These are phyloP conservation scores for Papiliotrema flavescens DNA, from an alignment of 1,284 basidiomycete genomes.

Conservation along the genomic window DNA sequence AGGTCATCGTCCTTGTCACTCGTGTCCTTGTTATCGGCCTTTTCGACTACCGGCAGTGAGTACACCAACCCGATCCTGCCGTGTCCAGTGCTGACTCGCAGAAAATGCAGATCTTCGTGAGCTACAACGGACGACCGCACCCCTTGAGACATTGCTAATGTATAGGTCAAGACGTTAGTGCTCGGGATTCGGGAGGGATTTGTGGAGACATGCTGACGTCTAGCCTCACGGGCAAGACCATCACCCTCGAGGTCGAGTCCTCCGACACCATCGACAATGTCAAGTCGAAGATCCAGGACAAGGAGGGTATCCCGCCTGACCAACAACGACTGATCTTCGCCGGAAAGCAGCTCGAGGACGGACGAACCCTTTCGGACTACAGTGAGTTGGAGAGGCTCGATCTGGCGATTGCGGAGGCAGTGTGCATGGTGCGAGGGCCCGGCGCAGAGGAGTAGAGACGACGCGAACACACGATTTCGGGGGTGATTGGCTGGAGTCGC, in stretches of 20 bases:
- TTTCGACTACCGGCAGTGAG: conserved; percentile 1
- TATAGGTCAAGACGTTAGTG: conserved; percentile 27
- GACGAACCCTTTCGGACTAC: conserved; percentile 89
- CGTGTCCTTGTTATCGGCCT: too few relatives aligned
- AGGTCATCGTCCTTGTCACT: background rate
- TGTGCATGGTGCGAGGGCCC: too few relatives aligned
- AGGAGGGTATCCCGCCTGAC: conserved; percentile 78
- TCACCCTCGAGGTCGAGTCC: conserved; percentile 59
- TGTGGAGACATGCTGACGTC: background rate
- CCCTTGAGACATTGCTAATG: conserved; percentile 3
- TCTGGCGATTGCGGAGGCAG: too few relatives aligned
- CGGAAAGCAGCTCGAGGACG: conserved; percentile 95
- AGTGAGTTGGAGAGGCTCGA: conserved; percentile 46
- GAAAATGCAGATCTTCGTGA: conserved; percentile 41
- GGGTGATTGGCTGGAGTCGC: too few relatives aligned
- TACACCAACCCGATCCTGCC: background rate
- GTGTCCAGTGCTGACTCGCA: background rate
- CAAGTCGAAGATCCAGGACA: conserved; percentile 59
- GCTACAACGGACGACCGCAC: too few relatives aligned
- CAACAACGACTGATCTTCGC: conserved; percentile 93
- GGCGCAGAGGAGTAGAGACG: too few relatives aligned
- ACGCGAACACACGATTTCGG: too few relatives aligned
- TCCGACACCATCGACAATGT: conserved; percentile 62
- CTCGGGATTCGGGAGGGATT: background rate
- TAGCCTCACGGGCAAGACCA: conserved; percentile 58